Conservation (phyloP, 2,329 filamentous ascomycete species). For the Arthrinium phaeospermum region DNA sequence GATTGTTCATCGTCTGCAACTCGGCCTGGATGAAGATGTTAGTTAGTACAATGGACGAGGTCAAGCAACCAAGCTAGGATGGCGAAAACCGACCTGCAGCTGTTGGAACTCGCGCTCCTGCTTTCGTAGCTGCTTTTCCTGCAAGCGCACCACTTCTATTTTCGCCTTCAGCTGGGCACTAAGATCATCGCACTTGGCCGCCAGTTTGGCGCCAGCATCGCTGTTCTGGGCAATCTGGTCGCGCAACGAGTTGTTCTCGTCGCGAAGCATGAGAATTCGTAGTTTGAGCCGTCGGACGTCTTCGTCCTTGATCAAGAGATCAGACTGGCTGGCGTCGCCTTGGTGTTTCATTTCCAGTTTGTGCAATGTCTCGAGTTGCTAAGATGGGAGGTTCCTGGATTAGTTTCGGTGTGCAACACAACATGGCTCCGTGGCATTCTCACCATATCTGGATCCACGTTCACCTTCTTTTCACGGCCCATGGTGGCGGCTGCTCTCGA, state of each 20-base stretch:
- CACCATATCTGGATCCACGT: slow-evolving; percentile 47
- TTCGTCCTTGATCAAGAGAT: slow-evolving; percentile 77
- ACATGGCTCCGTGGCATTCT: slow-evolving; percentile 16
- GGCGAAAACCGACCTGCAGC: slow-evolving; percentile 48
- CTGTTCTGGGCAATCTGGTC: slow-evolving; percentile 57
- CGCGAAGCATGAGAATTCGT: slow-evolving; percentile 71
- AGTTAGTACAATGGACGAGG: neutral
- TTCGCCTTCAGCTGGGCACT: slow-evolving; percentile 49
- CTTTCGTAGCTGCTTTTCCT: slow-evolving; percentile 54
- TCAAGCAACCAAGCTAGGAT: neutral
- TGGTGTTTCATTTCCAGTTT: slow-evolving; percentile 75
- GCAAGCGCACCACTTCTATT: slow-evolving; percentile 48
- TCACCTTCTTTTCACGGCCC: slow-evolving; percentile 37
- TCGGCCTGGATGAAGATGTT: slow-evolving; percentile 62
- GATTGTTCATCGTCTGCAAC: slow-evolving; percentile 69
- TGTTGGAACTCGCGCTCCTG: slow-evolving; percentile 55
- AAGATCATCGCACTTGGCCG: slow-evolving; percentile 46
- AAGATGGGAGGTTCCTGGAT: slow-evolving; percentile 33
- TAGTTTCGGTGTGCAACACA: neutral
- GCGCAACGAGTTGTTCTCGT: slow-evolving; percentile 74
- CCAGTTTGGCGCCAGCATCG: slow-evolving; percentile 39
- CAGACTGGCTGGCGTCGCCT: slow-evolving; percentile 65
- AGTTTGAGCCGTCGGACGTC: slow-evolving; percentile 72
- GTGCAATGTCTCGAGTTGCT: slow-evolving; percentile 46
- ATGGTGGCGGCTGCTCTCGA: slow-evolving; percentile 31